These are phyloP conservation scores for Alternaria angustiovoidea DNA, from an alignment of 2,329 filamentous ascomycete genomes.

Conservation along the genomic window DNA sequence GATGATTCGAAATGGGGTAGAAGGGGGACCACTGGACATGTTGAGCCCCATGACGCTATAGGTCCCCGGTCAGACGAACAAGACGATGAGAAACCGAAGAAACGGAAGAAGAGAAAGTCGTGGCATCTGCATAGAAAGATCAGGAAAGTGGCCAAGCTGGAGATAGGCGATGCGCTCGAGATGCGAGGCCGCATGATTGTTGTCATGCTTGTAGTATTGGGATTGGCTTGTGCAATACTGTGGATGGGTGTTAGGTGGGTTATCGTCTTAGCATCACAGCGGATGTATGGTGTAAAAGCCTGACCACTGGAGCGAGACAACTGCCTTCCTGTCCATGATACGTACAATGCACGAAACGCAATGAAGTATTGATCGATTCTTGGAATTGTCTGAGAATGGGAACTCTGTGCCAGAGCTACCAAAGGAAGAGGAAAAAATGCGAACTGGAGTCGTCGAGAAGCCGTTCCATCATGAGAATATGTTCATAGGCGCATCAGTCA, in stretches of 20 bases:
- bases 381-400: not conserved
- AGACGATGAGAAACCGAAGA: constrained; percentile 11
- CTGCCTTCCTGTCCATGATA: not conserved
- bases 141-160: constrained; percentile 67
- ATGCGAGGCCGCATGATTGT: constrained; percentile 64
- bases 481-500: not conserved
- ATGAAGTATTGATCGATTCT: not conserved
- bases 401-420: not conserved
- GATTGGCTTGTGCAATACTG: constrained; percentile 23
- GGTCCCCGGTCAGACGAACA: constrained; percentile 17
- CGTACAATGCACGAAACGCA: not conserved
- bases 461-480: not conserved
- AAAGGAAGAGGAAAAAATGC: not conserved
- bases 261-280: constrained; percentile 2
- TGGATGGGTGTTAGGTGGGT: constrained; percentile 37
- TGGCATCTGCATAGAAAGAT: constrained; percentile 56
- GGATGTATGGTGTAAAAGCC: not conserved
- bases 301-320: not conserved
- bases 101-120: constrained; percentile 22
- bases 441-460: not conserved
- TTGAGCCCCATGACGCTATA: constrained; percentile 33
- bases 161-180: constrained; percentile 70
- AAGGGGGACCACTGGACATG: constrained; percentile 23
- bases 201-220: constrained; percentile 53
- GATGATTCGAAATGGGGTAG: constrained; percentile 36